These are phyloP conservation scores for Talaromyces nanjingensis DNA, from an alignment of 495 filamentous ascomycete genomes.

Conservation along the genomic window DNA sequence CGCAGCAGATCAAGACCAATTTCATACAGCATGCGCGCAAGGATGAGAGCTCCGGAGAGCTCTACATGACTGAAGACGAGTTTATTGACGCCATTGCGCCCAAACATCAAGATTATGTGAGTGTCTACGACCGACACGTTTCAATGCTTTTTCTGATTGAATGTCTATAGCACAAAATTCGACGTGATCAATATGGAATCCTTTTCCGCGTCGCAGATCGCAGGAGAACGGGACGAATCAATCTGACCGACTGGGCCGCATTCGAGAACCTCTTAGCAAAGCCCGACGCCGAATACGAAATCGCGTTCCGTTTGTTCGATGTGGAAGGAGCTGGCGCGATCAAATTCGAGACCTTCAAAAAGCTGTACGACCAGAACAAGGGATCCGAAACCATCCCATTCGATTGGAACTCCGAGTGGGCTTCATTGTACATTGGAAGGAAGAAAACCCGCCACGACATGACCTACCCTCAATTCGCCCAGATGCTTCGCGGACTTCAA, in stretches of 20 bases:
- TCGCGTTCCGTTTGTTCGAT: constrained; percentile 95
- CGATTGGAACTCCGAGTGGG: constrained; percentile 96
- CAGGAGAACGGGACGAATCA: constrained; percentile 60
- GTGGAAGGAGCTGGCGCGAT: constrained; percentile 71
- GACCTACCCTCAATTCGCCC: constrained; percentile 94
- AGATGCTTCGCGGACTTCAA: constrained; percentile 94
- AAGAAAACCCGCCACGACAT: constrained; percentile 78
- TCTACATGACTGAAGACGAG: constrained; percentile 71
- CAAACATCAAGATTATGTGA: constrained; percentile 80
- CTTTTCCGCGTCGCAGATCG: constrained; percentile 88
- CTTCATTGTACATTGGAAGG: constrained; percentile 83
- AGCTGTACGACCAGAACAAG: constrained; percentile 76
- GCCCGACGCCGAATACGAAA: constrained; percentile 97
- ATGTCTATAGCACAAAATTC: constrained; percentile 79
- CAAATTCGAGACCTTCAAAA: constrained; percentile 78
- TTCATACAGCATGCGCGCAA: constrained; percentile 74
- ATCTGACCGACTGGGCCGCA: constrained; percentile 76
- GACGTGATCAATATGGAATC: constrained; percentile 86
- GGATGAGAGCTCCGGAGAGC: constrained; percentile 67
- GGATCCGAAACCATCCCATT: constrained; percentile 77
- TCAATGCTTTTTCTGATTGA: not conserved
- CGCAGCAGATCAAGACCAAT: constrained; percentile 58
- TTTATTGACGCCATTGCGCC: constrained; percentile 91
- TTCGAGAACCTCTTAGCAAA: constrained; percentile 92
- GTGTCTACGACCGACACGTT: constrained; percentile 19